Conservation (phyloP, 768 basidiomycete species). For the Boletus eberwhitei region DNA sequence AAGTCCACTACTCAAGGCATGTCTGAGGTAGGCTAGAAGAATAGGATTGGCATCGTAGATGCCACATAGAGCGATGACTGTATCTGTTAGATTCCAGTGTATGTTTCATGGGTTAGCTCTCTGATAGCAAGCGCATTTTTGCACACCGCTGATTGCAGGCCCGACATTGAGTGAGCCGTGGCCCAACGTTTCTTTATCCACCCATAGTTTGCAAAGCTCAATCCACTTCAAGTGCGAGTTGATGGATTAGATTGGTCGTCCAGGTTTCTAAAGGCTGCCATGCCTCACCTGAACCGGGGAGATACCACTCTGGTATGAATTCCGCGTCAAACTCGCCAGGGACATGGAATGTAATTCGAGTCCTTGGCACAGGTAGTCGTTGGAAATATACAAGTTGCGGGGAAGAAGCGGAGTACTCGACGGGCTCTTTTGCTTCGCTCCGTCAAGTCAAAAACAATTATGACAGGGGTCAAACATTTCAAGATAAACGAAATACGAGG, state of each 20-base stretch:
- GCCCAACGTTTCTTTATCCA: slow-evolving; percentile 45
- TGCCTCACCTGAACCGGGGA: slow-evolving; percentile 56
- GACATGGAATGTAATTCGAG: slow-evolving; percentile 45
- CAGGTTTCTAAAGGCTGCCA: not conserved
- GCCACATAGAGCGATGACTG: slow-evolving; percentile 63
- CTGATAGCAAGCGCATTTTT: not conserved
- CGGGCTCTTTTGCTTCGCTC: not conserved
- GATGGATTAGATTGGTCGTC: slow-evolving; percentile 1
- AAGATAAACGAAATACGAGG: not conserved
- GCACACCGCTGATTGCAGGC: slow-evolving; percentile 56
- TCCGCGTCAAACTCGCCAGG: slow-evolving; percentile 63
- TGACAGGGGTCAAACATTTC: not conserved
- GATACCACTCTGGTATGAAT: slow-evolving; percentile 70
- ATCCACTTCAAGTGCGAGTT: slow-evolving; percentile 52
- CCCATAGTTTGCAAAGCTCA: slow-evolving; percentile 56
- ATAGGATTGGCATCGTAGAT: slow-evolving; percentile 68
- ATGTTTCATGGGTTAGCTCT: slow-evolving; percentile 1
- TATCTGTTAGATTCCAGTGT: slow-evolving; percentile 42
- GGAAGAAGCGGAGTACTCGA: not conserved
- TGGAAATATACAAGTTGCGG: not conserved
- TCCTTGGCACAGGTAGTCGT: not conserved
- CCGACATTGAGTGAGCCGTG: slow-evolving; percentile 43
- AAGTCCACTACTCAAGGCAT: slow-evolving; percentile 53
- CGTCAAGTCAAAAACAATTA: not conserved
- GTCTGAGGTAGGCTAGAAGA: slow-evolving; percentile 63